Base-by-base conservation (phyloP, 441 rosid species). In the Melastoma candidum region DNA sequence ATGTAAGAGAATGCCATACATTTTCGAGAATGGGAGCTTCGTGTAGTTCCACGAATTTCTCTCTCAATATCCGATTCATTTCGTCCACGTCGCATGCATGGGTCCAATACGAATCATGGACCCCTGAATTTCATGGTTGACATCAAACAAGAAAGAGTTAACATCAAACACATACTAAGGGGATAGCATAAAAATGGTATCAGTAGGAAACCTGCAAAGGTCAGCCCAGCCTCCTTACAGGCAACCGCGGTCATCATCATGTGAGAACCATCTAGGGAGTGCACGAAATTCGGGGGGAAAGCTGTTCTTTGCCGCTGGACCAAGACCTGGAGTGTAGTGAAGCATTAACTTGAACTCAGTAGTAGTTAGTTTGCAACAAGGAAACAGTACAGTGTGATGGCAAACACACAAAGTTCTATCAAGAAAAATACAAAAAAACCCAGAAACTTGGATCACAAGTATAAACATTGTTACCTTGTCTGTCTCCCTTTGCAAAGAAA, bases 401-500 rank as follows among this genome's bases (percentile, higher is more conserved):
- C 41, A 36, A 36, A 17, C 22, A 36, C 41, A 36, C 41, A 36
- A 29, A 29, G 41, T 36, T 36, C 8, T 36, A 36, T 4, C 8
- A 4, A 2, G 41, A 6, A 36, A 36, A 36, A 0, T 36, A 36
- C 41, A 36, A 36, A 9, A 36, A 36, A 17, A 17, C 22, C 41
- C 41, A 36, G 7, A 36, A 36, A 36, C 7, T 4, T 36, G 41
- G 41, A 36, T 36, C 41, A 36, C 41, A 4, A 36, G 41, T 36
- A 1, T 36, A 43, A 26, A 36, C 47, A 53, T 44, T 26, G 12
- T 48, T 63, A 94, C 99, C 96, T 77, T 73, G 12, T 87, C 94
- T 26, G 97, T 87, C 71, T 94, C 99, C n/a, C 74, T 74, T 63
- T 85, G 96, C 48, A 94, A 75, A 0, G 95, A 74, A 59, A 94